phyloP scores from a whole-genome alignment of 305 asterid genomes.

The Salvia sclarea region DNA sequence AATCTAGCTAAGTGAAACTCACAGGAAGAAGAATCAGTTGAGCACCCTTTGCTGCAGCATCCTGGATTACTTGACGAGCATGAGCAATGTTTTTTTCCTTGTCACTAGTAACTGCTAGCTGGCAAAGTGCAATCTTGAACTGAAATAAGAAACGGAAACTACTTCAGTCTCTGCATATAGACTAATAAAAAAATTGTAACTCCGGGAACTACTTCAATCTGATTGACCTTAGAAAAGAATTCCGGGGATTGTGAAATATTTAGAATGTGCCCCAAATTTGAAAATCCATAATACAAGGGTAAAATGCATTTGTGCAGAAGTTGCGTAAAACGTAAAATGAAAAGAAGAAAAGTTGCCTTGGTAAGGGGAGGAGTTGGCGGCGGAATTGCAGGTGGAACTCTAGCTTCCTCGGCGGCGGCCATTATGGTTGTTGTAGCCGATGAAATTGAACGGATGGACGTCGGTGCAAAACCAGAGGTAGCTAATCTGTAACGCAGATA shows the following conservation, averaged over 20 bases:
- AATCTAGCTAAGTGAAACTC: conserved; percentile 33
- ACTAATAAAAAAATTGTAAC: no score
- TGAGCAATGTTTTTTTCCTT: conserved; percentile 69
- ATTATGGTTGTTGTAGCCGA: conserved; percentile 34
- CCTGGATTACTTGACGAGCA: conserved; percentile 63
- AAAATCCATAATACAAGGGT: not conserved
- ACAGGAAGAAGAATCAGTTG: conserved; percentile 87
- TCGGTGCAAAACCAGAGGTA: conserved; percentile 22
- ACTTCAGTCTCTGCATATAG: not conserved
- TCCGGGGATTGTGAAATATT: no score
- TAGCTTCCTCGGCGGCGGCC: conserved; percentile 65
- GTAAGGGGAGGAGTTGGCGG: conserved; percentile 59
- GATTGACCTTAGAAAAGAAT: not conserved
- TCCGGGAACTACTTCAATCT: no score
- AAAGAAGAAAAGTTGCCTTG: conserved; percentile 40
- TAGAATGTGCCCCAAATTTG: not conserved
- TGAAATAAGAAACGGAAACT: conserved; percentile 40
- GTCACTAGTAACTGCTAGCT: conserved; percentile 64
- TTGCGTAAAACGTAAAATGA: not conserved
- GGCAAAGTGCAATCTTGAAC: conserved; percentile 92
- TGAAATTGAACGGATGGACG: conserved; percentile 33
- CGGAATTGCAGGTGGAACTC: conserved; percentile 69
- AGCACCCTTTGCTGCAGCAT: conserved; percentile 73
- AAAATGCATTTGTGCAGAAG: not conserved
- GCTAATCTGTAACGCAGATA: not conserved